These are phyloP conservation scores for Cystobasidiaceae sp. DNA, from an alignment of 1,284 basidiomycete species.

Conservation along the genomic window DNA sequence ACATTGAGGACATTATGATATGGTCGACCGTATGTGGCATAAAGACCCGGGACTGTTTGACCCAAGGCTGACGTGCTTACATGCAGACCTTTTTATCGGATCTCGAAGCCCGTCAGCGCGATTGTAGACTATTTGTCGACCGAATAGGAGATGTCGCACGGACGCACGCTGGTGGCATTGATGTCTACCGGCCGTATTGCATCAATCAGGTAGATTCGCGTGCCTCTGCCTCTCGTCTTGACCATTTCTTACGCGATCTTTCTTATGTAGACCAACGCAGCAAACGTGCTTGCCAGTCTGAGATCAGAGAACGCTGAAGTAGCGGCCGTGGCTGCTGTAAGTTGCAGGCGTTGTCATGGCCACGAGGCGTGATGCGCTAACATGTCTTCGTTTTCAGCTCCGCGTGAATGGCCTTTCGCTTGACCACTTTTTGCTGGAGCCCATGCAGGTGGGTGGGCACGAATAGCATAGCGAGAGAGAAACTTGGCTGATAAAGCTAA, in stretches of 20 bases:
- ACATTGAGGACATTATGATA: conserved; percentile 82
- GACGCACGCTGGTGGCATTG: conserved; percentile 65
- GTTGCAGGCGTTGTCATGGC: conserved; percentile 8
- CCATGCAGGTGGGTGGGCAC: conserved; percentile 62
- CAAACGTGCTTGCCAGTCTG: conserved; percentile 69
- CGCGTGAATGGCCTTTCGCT: conserved; percentile 73
- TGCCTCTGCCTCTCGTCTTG: neutral
- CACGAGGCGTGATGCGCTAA: too few species aligned
- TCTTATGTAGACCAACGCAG: conserved; percentile 54
- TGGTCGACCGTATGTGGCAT: conserved; percentile 64
- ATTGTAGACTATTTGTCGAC: conserved; percentile 83
- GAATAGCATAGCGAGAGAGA: neutral
- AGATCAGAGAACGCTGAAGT: conserved; percentile 64
- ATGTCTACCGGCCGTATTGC: conserved; percentile 69
- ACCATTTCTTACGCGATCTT: neutral
- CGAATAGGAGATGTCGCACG: conserved; percentile 77
- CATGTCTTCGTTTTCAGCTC: neutral
- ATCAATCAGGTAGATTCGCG: conserved; percentile 63
- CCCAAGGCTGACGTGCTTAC: neutral
- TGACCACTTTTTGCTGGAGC: conserved; percentile 81
- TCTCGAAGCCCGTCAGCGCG: conserved; percentile 83
- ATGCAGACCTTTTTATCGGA: conserved; percentile 69
- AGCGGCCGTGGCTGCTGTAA: conserved; percentile 62
- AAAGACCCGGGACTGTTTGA: conserved; percentile 25
- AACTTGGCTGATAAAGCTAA: too few species aligned